Evolutionary conservation across 169 alveolate species (phyloP).

Genomic region (Cryptosporidium viatorum): DNA sequence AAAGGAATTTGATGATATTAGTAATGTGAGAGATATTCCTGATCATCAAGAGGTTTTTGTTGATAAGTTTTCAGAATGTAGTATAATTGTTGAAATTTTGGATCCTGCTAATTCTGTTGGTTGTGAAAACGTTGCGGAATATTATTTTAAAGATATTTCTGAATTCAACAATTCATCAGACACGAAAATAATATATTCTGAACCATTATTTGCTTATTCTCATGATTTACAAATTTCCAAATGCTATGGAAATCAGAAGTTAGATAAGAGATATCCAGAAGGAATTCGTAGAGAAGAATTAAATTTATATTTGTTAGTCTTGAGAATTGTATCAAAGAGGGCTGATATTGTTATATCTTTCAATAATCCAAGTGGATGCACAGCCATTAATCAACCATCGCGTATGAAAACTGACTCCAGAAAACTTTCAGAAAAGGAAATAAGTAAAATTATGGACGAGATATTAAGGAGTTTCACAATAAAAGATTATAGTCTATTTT

Average conservation of each 20-base stretch:
- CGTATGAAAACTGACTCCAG: not conserved
- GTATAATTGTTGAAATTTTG: conserved; percentile 60
- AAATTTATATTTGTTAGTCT: conserved; percentile 1
- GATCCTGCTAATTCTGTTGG: not conserved
- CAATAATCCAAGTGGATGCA: conserved; percentile 8
- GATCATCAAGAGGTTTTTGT: conserved; percentile 73
- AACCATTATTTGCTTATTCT: conserved; percentile 5
- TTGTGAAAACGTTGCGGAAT: conserved; percentile 9
- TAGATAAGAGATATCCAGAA: conserved; percentile 29
- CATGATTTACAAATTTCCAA: conserved; percentile 8
- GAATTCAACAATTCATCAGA: conserved; percentile 24
- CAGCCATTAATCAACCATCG: not conserved
- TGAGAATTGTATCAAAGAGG: conserved; percentile 24
- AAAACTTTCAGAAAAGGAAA: not conserved
- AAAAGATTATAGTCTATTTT: conserved; percentile 23
- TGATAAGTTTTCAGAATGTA: conserved; percentile 54
- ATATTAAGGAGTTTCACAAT: conserved; percentile 15
- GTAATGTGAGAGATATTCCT: conserved; percentile 66
- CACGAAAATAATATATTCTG: conserved; percentile 19
- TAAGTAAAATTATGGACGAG: conserved; percentile 22
- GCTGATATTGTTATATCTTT: conserved; percentile 63
- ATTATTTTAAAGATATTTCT: conserved; percentile 55
- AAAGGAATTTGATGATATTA: conserved; percentile 36
- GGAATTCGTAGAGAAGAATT: conserved; percentile 21
- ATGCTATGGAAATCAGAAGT: conserved; percentile 33